phyloP scores from a whole-genome alignment of 2,329 filamentous ascomycete genomes.

The Tothia fuscella region DNA sequence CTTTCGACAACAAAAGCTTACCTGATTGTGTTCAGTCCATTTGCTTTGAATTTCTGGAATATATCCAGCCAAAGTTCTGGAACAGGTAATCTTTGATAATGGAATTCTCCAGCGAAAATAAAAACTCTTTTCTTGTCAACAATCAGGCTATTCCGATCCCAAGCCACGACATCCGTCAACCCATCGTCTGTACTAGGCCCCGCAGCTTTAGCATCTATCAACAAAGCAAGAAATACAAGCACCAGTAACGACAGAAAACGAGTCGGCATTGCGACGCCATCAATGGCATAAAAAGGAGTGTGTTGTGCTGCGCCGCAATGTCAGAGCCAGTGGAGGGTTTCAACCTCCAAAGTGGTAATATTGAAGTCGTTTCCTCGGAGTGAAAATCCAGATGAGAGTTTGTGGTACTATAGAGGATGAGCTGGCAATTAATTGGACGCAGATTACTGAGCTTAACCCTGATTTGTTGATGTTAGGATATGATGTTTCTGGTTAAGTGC shows the following conservation, averaged over 20 bases:
- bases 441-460: too few relatives aligned
- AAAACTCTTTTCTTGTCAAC: slow-evolving; percentile 40
- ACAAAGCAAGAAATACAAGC: slow-evolving; percentile 14
- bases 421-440: too few relatives aligned
- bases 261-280: slow-evolving; percentile 1
- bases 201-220: too few relatives aligned
- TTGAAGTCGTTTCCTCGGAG: too few relatives aligned
- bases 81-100: slow-evolving; percentile 41
- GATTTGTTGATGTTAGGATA: too few relatives aligned
- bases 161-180: slow-evolving; percentile 33
- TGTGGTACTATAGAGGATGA: too few relatives aligned
- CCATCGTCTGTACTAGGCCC: slow-evolving; percentile 32
- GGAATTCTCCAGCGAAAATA: slow-evolving; percentile 42
- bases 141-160: slow-evolving; percentile 43
- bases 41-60: slow-evolving; percentile 42
- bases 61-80: slow-evolving; percentile 41
- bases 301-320: too few relatives aligned
- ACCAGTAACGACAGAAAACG: slow-evolving; percentile 13
- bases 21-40: slow-evolving; percentile 41
- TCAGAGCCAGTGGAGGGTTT: too few relatives aligned
- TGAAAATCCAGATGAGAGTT: too few relatives aligned
- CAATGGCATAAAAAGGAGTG: neutral
- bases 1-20: slow-evolving; percentile 14
- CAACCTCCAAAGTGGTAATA: too few relatives aligned
- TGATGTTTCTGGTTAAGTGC: too few relatives aligned